A percentile compares a stretch with the other conserved stretches of the same genome.
Conservation (phyloP, 352 stramenopile species). For the Globisporangium rhizosaccharum region DNA sequence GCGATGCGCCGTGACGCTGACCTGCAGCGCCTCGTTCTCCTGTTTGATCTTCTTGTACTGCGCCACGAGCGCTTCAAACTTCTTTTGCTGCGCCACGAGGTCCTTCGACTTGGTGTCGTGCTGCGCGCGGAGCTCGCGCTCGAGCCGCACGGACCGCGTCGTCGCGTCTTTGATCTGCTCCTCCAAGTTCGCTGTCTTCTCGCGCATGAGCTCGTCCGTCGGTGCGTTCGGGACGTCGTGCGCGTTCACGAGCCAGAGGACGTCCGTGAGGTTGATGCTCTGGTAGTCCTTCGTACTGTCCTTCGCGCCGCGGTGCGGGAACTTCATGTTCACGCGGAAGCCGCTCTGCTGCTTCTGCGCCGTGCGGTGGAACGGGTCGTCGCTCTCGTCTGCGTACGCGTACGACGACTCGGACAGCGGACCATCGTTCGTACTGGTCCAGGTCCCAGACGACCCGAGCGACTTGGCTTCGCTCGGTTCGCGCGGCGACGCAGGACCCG, state of each 20-base stretch:
- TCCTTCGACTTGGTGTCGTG: constrained; percentile 77
- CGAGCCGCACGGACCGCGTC: constrained; percentile 51
- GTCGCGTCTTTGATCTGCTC: constrained; percentile 86
- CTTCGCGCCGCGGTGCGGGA: constrained; percentile 72
- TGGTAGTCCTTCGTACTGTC: constrained; percentile 89
- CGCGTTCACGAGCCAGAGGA: constrained; percentile 83
- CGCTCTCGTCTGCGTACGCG: constrained; percentile 48
- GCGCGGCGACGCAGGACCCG: constrained; percentile 38
- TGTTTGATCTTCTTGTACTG: constrained; percentile 79
- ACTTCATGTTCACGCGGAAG: constrained; percentile 85
- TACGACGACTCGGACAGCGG: constrained; percentile 24
- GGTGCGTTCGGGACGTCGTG: constrained; percentile 64
- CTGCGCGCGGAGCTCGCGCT: constrained; percentile 65
- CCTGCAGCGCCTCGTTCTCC: constrained; percentile 78
- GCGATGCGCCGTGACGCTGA: constrained; percentile 53
- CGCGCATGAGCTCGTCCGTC: constrained; percentile 80
- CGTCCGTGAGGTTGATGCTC: constrained; percentile 74
- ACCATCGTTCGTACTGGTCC: constrained; percentile 32
- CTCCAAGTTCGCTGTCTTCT: constrained; percentile 86
- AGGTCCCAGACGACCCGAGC: constrained; percentile 30
- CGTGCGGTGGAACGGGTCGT: constrained; percentile 84
- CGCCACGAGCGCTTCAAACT: constrained; percentile 68
- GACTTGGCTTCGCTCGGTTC: constrained; percentile 25
- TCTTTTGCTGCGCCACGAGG: constrained; percentile 66
- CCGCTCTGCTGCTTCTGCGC: constrained; percentile 82